A percentile compares a stretch with the other conserved stretches of the same genome.
Conservation (phyloP, 2,329 filamentous ascomycete genomes). For the Epicoccum sorghinum region DNA sequence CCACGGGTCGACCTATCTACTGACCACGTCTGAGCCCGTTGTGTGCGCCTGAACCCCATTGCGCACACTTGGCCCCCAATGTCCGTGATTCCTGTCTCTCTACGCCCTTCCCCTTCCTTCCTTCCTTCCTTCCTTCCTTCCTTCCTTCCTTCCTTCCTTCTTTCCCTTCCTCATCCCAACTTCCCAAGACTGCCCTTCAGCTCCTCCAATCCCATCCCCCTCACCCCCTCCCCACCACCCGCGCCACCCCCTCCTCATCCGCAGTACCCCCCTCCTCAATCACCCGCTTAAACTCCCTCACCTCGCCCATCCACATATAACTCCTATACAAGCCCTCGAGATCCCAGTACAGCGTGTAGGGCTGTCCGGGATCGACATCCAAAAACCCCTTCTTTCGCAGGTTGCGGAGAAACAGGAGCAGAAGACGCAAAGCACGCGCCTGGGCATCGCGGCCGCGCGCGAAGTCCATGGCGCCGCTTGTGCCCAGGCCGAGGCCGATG, state of each 20-base stretch:
- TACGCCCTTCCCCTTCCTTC: too few species aligned
- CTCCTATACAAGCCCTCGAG: conserved; percentile 50
- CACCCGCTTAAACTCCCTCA: conserved; percentile 46
- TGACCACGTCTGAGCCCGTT: too few species aligned
- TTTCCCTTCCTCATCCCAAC: too few species aligned
- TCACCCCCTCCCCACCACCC: not conserved
- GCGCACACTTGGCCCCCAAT: too few species aligned
- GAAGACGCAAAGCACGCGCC: conserved; percentile 42
- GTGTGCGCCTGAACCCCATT: too few species aligned
- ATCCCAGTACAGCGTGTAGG: conserved; percentile 41
- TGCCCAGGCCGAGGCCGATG: not conserved
- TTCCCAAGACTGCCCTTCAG: too few species aligned
- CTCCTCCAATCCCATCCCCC: too few species aligned
- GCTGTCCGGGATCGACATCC: not conserved
- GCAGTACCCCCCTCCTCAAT: conserved; percentile 28
- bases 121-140: too few species aligned
- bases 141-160: too few species aligned
- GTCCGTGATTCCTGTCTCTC: too few species aligned
- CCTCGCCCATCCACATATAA: conserved; percentile 50
- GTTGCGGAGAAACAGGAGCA: conserved; percentile 49
- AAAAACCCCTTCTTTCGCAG: conserved; percentile 44
- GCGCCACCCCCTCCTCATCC: not conserved
- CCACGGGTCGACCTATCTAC: too few species aligned
- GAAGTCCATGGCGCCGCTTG: not conserved
- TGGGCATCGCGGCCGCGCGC: conserved; percentile 45